Evolutionary conservation across 192 early-diverging fungal species (phyloP).

Genomic region (Rhizophagus clarus): DNA sequence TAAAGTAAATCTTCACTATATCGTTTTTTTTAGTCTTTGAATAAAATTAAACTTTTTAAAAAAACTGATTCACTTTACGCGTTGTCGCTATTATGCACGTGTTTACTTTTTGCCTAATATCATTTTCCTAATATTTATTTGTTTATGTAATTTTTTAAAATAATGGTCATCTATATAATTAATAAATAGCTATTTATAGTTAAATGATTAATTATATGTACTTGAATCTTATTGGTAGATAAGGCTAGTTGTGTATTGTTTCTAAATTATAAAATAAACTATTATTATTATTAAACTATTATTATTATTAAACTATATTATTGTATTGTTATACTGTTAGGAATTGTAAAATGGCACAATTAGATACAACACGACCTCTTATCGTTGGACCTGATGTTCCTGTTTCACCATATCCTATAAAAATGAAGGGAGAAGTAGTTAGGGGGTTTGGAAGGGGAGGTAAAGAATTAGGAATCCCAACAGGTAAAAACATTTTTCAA

Average conservation of each 20-base stretch:
- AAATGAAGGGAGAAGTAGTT: constrained; percentile 78
- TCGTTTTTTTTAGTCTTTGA: neutral
- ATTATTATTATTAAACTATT: too few species aligned
- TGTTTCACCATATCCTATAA: constrained; percentile 73
- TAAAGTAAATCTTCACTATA: neutral
- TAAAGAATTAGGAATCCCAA: constrained; percentile 97
- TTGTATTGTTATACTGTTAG: too few species aligned
- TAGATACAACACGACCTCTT: constrained; percentile 46
- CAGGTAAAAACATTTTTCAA: constrained; percentile 57
- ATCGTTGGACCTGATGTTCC: constrained; percentile 66
- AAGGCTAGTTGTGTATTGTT: too few species aligned
- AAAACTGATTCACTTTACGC: neutral
- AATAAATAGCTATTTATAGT: too few species aligned
- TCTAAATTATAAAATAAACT: too few species aligned
- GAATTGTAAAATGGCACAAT: neutral
- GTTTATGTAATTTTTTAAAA: too few species aligned
- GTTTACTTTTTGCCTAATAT: too few species aligned
- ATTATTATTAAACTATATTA: too few species aligned
- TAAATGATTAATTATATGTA: too few species aligned
- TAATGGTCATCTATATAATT: too few species aligned
- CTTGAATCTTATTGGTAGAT: too few species aligned
- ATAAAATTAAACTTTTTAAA: neutral
- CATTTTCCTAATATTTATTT: too few species aligned
- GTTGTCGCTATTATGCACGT: neutral
- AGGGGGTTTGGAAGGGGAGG: constrained; percentile 94